Conservation (phyloP, 2,329 filamentous ascomycete species). For the Penicillium hordei region DNA sequence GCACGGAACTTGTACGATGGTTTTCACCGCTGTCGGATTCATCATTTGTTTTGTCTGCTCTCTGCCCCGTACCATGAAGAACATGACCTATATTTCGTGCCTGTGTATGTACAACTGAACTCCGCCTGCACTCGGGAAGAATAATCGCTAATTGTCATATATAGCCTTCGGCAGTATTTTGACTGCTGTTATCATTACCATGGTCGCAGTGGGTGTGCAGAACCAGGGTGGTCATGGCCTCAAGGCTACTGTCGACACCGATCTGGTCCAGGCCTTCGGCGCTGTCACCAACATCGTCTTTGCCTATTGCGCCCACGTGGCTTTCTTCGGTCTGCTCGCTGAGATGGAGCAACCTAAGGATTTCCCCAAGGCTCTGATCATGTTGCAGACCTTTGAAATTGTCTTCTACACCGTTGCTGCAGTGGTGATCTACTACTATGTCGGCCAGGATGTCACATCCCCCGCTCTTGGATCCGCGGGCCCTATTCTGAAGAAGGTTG, state of each 20-base stretch:
- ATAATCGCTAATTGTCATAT: neutral
- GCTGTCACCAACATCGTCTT: conserved; percentile 69
- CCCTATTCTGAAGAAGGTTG: conserved; percentile 58
- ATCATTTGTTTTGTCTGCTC: conserved; percentile 59
- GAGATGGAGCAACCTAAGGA: conserved; percentile 63
- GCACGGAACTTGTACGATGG: conserved; percentile 62
- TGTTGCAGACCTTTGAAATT: conserved; percentile 61
- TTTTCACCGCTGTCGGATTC: conserved; percentile 61
- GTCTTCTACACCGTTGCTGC: conserved; percentile 64
- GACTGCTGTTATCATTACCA: conserved; percentile 64
- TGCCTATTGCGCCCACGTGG: conserved; percentile 68
- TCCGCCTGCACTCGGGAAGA: no score
- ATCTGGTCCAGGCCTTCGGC: conserved; percentile 57
- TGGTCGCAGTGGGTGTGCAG: conserved; percentile 62
- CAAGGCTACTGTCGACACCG: conserved; percentile 41
- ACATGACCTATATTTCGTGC: conserved; percentile 61
- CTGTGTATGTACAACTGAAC: conserved; percentile 43
- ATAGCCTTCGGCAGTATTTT: conserved; percentile 63
- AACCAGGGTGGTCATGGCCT: conserved; percentile 42
- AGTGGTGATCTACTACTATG: conserved; percentile 68
- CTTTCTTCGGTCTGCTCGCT: conserved; percentile 65
- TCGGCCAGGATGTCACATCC: conserved; percentile 60
- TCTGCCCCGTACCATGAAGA: conserved; percentile 62
- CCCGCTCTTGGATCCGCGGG: conserved; percentile 66
- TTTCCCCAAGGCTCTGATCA: conserved; percentile 61